phyloP scores from a whole-genome alignment of 306 rosid species.

The Oemleria cerasiformis region DNA sequence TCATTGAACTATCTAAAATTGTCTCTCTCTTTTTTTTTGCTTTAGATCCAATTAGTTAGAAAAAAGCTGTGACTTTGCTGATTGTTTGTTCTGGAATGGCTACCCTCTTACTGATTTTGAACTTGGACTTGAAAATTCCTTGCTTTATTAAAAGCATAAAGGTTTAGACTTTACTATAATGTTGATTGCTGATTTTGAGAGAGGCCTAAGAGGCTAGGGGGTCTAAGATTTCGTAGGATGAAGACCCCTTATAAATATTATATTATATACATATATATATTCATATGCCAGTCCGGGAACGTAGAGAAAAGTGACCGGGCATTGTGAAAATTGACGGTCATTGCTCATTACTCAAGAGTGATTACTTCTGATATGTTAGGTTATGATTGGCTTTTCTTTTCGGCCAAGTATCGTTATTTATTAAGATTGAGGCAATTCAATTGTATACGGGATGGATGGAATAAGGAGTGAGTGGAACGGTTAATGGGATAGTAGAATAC shows the following conservation, averaged over 20 bases:
- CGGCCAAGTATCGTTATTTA: not conserved
- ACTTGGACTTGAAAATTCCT: not conserved
- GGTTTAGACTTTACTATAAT: not conserved
- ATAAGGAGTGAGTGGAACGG: not conserved
- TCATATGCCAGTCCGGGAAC: not conserved
- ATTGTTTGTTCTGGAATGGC: not conserved
- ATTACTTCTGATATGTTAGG: not conserved
- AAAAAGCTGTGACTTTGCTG: not conserved
- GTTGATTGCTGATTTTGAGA: not conserved
- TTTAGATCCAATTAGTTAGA: not conserved
- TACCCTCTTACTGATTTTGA: not conserved
- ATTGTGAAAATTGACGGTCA: too few relatives aligned
- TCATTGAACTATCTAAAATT: not conserved
- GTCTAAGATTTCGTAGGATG: not conserved
- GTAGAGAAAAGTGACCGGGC: not conserved
- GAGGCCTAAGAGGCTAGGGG: not conserved
- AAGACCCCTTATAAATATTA: too few relatives aligned
- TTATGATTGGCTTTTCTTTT: not conserved
- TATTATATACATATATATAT: not conserved
- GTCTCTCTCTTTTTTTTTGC: not conserved
- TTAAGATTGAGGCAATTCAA: not conserved
- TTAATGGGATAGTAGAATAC: not conserved
- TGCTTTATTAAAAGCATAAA: not conserved
- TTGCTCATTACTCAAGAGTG: not conserved
- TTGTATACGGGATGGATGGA: not conserved